Percentiles rank a stretch among this genome's conserved stretches.
Evolutionary conservation across 768 basidiomycete species (phyloP).

Genomic region (Tylopilus rubrobrunneus): DNA sequence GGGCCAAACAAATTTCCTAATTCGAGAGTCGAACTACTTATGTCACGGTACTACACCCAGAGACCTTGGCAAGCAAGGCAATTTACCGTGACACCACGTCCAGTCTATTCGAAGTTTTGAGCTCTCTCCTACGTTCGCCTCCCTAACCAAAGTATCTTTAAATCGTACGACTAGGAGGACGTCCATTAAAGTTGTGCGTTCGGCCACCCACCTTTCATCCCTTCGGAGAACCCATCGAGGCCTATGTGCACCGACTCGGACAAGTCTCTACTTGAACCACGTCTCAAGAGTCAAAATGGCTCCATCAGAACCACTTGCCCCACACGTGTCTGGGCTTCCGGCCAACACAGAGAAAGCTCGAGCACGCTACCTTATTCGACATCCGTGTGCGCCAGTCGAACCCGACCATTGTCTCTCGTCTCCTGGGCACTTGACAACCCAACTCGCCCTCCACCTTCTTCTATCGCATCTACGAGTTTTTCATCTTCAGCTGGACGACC

Average conservation of each 20-base stretch:
- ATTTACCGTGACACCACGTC: too few species aligned
- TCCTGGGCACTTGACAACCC: background rate
- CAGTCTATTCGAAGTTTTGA: too few species aligned
- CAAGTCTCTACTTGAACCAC: too few species aligned
- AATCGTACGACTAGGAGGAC: too few species aligned
- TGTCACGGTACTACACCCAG: too few species aligned
- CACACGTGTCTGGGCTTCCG: slow-evolving; percentile 1
- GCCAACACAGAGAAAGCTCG: background rate
- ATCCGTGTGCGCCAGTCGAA: background rate
- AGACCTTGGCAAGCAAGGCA: too few species aligned
- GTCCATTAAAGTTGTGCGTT: too few species aligned
- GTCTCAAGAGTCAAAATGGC: background rate
- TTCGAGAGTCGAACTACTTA: too few species aligned
- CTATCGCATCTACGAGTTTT: slow-evolving; percentile 11
- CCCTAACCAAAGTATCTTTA: too few species aligned
- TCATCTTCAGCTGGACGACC: slow-evolving; percentile 8
- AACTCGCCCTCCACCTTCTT: slow-evolving; percentile 3
- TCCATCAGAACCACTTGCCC: slow-evolving; percentile 1
- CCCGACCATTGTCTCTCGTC: background rate
- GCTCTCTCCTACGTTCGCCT: too few species aligned
- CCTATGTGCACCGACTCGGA: too few species aligned
- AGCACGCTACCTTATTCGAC: slow-evolving; percentile 2
- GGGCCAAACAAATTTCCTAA: too few species aligned
- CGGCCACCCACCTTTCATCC: background rate
- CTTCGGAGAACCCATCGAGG: background rate